Conservation (phyloP, 345 rosid genomes). For the Lepidium africanum region DNA sequence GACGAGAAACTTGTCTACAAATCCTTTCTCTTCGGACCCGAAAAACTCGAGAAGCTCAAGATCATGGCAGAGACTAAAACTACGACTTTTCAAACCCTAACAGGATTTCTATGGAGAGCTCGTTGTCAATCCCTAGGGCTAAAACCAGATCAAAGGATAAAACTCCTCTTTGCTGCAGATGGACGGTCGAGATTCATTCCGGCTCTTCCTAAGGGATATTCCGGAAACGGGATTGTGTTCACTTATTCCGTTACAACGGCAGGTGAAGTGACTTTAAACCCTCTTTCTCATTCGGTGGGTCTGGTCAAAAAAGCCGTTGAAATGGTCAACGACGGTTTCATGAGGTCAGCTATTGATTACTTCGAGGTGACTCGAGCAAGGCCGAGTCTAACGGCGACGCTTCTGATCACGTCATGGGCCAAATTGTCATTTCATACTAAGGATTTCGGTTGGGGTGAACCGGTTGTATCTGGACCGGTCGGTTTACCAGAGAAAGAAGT, state of each 20-base stretch:
- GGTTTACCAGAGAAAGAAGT: slow-evolving; percentile 89
- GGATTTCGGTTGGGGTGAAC: slow-evolving; percentile 93
- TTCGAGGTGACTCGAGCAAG: slow-evolving; percentile 74
- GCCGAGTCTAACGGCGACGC: slow-evolving; percentile 72
- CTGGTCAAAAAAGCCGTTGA: slow-evolving; percentile 55
- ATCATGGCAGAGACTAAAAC: slow-evolving; percentile 41
- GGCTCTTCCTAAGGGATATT: slow-evolving; percentile 56
- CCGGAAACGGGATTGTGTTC: slow-evolving; percentile 70
- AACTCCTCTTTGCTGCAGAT: slow-evolving; percentile 81
- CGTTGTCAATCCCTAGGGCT: slow-evolving; percentile 54
- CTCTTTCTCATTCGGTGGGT: slow-evolving; percentile 42
- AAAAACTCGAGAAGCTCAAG: slow-evolving; percentile 57
- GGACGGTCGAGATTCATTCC: slow-evolving; percentile 66
- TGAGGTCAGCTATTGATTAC: slow-evolving; percentile 87
- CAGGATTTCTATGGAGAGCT: slow-evolving; percentile 78
- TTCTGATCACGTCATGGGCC: slow-evolving; percentile 80
- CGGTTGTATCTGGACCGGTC: slow-evolving; percentile 68
- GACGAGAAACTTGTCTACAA: slow-evolving; percentile 55
- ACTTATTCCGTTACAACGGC: slow-evolving; percentile 54
- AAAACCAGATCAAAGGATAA: slow-evolving; percentile 60
- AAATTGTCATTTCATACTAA: slow-evolving; percentile 66
- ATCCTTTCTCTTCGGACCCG: slow-evolving; percentile 58
- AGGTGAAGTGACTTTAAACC: slow-evolving; percentile 54
- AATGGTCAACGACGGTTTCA: slow-evolving; percentile 57
- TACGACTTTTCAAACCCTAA: slow-evolving; percentile 68